Conservation (phyloP, 2,329 filamentous ascomycete species). For the Exophiala aquamarina region DNA sequence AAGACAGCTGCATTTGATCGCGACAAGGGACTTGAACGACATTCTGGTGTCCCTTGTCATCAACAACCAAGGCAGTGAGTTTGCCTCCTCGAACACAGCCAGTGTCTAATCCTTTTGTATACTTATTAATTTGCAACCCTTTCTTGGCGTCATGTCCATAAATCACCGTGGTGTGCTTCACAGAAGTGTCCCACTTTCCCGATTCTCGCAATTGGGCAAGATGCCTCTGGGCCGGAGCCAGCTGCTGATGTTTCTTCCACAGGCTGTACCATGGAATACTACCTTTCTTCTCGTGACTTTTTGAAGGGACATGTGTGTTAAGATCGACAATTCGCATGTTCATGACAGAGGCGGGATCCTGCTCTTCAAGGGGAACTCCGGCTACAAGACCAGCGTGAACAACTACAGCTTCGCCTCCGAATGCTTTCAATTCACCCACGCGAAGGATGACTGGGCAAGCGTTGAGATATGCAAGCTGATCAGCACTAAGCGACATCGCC, state of each 20-base stretch:
- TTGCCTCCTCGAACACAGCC: constrained; percentile 74
- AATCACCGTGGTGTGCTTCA: constrained; percentile 63
- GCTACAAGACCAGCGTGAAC: constrained; percentile 88
- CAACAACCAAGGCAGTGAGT: constrained; percentile 75
- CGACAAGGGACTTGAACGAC: constrained; percentile 44
- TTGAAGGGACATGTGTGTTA: constrained; percentile 55
- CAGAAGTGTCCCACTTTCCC: constrained; percentile 6
- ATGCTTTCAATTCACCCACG: constrained; percentile 60
- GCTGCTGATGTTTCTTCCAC: constrained; percentile 51
- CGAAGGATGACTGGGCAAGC: constrained; percentile 75
- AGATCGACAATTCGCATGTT: constrained; percentile 82
- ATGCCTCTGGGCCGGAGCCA: constrained; percentile 23
- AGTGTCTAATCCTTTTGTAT: constrained; percentile 82
- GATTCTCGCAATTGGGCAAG: constrained; percentile 3
- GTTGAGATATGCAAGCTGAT: constrained; percentile 69
- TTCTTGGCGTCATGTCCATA: constrained; percentile 83
- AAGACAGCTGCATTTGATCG: too few species aligned
- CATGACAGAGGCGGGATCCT: constrained; percentile 81
- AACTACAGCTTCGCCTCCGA: constrained; percentile 64
- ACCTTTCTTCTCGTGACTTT: constrained; percentile 47
- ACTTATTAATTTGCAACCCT: constrained; percentile 66
- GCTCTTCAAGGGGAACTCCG: constrained; percentile 66
- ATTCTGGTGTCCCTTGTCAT: constrained; percentile 49
- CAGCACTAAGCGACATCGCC: constrained; percentile 55
- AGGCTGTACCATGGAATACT: constrained; percentile 67